Evolutionary conservation across 2,329 filamentous ascomycete species (phyloP).

Genomic region (Coniochaeta prunicola): DNA sequence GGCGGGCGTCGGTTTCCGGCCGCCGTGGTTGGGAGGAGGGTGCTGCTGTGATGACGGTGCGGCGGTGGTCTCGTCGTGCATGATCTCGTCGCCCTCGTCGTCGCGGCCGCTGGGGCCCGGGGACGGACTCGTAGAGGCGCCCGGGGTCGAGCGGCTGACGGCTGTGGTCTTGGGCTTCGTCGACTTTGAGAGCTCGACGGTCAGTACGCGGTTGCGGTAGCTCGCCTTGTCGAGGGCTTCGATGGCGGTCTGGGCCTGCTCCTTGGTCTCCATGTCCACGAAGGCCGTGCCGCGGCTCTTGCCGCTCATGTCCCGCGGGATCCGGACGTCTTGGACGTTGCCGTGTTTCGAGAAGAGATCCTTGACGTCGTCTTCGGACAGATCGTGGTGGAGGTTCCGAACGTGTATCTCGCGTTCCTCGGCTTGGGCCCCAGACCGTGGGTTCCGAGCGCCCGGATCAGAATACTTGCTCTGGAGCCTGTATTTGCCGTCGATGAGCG

Average conservation of each 20-base stretch:
- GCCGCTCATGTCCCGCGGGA: constrained; percentile 61
- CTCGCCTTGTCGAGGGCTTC: constrained; percentile 64
- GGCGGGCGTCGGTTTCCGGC: constrained; percentile 21
- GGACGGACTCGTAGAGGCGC: constrained; percentile 25
- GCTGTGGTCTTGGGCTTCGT: constrained; percentile 47
- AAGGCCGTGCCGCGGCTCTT: constrained; percentile 73
- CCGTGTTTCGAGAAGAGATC: constrained; percentile 71
- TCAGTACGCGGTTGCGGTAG: constrained; percentile 59
- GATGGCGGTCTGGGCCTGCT: constrained; percentile 59
- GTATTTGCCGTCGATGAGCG: constrained; percentile 58
- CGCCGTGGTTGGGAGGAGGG: constrained; percentile 12
- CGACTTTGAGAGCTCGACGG: constrained; percentile 54
- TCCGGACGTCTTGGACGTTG: constrained; percentile 61
- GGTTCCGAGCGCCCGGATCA: constrained; percentile 70
- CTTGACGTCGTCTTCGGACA: constrained; percentile 61
- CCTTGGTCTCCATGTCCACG: constrained; percentile 65
- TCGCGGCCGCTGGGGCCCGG: constrained; percentile 19
- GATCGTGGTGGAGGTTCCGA: constrained; percentile 55
- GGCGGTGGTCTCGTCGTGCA: constrained; percentile 20
- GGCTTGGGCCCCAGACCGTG: constrained; percentile 70
- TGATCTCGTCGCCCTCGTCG: constrained; percentile 31
- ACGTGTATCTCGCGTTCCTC: constrained; percentile 85
- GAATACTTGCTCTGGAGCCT: constrained; percentile 76
- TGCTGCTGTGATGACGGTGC: constrained; percentile 5
- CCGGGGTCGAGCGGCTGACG: constrained; percentile 29